Base-by-base conservation (phyloP, 768 basidiomycete species). In the Hygrophorus russula region DNA sequence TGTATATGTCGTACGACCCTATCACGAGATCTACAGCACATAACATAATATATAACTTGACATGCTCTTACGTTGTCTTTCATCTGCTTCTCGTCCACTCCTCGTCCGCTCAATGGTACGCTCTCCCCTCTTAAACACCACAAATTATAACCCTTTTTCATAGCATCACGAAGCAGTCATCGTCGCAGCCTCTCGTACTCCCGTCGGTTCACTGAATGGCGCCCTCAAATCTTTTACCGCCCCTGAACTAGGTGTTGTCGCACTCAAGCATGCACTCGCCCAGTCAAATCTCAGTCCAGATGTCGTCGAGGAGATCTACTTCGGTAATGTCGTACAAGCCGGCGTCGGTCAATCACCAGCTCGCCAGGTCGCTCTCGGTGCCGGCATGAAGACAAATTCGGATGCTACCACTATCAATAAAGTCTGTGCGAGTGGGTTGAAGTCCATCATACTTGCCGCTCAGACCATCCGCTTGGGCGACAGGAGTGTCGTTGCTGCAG, bases 361-460 rank as follows among this genome's bases (percentile, higher is more conserved):
- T 41, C 80, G 96, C 51, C 96, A 99, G 64, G 96, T 93, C 43
- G 91, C 82, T n/a, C 78, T 99, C 46, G 73, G 67, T 44, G 75
- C 92, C n/a, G 96, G 96, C 50, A 69, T 96, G 57, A 78, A 73
- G 49, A 61, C 80, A 8, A 73, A 72, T 45, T 93, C 94, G 19
- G 96, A 99, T 66, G 93, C 94, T 15, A 98, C 96, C 30, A 99
- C 96, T 39, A 81, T 99, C 69, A 99, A 99, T 78, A 99, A 99
- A 69, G 96, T 99, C 61, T 99, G 96, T 63, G 96, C 96, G 4
- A 92, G 88, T 42, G 96, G 96, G 48, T 70, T 99, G 74, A 98
- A 98, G 66, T 74, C 93, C 20, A 78, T 98, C 66, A 96, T 91
- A 63, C 72, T 98, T 49, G 96, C 90, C 44, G 74, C 90, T 19